phyloP scores from a whole-genome alignment of 2,329 filamentous ascomycete species.

The Trichoderma endophyticum region DNA sequence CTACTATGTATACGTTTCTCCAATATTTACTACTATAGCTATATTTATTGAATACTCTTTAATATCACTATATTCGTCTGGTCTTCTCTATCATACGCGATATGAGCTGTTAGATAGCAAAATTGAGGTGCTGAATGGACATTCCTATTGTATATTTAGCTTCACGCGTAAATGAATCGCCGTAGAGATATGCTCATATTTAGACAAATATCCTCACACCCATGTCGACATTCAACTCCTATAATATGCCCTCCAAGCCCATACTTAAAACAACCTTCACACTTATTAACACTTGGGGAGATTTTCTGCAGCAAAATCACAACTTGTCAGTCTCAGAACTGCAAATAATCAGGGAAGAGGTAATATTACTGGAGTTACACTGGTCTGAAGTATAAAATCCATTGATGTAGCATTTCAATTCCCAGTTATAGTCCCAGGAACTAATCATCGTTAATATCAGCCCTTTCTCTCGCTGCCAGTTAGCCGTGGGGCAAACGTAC shows the following conservation, averaged over 20 bases:
- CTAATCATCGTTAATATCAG: not conserved
- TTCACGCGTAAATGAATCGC: not conserved
- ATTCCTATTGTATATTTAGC: not conserved
- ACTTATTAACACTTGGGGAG: not conserved
- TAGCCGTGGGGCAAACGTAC: not conserved
- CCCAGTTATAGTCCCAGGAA: not conserved
- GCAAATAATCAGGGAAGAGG: not conserved
- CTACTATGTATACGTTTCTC: too few relatives aligned
- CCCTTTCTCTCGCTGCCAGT: not conserved
- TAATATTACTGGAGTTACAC: not conserved
- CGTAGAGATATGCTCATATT: too few relatives aligned
- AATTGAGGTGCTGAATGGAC: not conserved
- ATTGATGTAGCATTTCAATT: slow-evolving; percentile 2
- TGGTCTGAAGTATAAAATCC: slow-evolving; percentile 2
- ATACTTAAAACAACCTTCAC: not conserved
- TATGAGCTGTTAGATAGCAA: not conserved
- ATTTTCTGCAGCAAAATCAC: not conserved
- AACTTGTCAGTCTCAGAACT: not conserved
- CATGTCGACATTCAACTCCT: too few relatives aligned
- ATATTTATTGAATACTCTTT: too few relatives aligned
- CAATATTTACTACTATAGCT: too few relatives aligned
- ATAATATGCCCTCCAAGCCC: not conserved
- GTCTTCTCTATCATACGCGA: too few relatives aligned
- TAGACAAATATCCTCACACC: too few relatives aligned
- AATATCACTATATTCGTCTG: too few relatives aligned